Evolutionary conservation across 1,284 basidiomycete genomes (phyloP).

Genomic region (Ganoderma leucocontextum): DNA sequence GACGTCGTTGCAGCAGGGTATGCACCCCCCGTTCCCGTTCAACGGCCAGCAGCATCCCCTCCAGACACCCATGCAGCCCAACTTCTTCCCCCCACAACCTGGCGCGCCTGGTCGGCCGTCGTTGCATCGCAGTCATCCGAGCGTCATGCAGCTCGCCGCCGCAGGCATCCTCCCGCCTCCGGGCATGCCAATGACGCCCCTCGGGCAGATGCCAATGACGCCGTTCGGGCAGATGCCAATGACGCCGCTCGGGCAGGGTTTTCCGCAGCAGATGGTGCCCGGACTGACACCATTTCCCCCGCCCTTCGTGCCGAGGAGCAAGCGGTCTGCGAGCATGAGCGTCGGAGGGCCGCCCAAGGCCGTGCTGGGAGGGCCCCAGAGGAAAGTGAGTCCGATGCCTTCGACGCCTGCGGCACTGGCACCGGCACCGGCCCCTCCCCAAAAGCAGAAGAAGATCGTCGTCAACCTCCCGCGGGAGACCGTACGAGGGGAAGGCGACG

Average conservation of each 20-base stretch:
- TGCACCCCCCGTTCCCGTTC: slow-evolving; percentile 60
- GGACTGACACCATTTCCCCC: slow-evolving; percentile 47
- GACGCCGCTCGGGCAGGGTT: slow-evolving; percentile 67
- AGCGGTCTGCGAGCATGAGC: slow-evolving; percentile 71
- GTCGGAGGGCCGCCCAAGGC: slow-evolving; percentile 84
- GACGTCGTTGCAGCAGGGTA: slow-evolving; percentile 64
- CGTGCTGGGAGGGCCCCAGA: slow-evolving; percentile 75
- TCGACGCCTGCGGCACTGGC: slow-evolving; percentile 42
- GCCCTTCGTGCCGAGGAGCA: slow-evolving; percentile 62
- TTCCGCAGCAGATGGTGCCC: slow-evolving; percentile 61
- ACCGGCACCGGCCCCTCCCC: slow-evolving; percentile 36
- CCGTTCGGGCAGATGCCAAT: slow-evolving; percentile 62
- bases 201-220: slow-evolving; percentile 61
- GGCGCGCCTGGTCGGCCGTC: slow-evolving; percentile 60
- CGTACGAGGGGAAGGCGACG: slow-evolving; percentile 52
- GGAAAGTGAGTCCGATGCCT: slow-evolving; percentile 75
- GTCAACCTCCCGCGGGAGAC: slow-evolving; percentile 81
- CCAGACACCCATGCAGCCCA: slow-evolving; percentile 76
- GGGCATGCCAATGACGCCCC: slow-evolving; percentile 67
- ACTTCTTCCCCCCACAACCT: slow-evolving; percentile 61
- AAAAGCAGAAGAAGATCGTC: slow-evolving; percentile 70
- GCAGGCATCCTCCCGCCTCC: slow-evolving; percentile 64
- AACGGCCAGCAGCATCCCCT: slow-evolving; percentile 48
- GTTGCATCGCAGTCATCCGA: slow-evolving; percentile 60
- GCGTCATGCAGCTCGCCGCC: slow-evolving; percentile 64